These are phyloP conservation scores for Coemansia biformis DNA, from an alignment of 192 early-diverging fungal species.

Conservation along the genomic window DNA sequence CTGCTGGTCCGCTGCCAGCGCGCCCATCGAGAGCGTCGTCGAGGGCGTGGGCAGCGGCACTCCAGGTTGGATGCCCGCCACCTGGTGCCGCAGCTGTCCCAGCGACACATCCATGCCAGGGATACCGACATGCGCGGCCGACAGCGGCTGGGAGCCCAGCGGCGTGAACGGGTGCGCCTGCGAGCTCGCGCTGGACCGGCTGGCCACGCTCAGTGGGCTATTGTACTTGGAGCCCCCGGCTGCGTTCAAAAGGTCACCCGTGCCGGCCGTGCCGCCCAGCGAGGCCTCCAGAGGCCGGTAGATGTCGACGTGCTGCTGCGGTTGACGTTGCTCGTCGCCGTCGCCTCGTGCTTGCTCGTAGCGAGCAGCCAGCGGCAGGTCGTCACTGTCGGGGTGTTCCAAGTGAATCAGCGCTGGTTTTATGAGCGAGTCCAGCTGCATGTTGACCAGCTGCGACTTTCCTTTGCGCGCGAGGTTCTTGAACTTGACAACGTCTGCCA, in stretches of 20 bases:
- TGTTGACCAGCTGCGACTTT: slow-evolving; percentile 47
- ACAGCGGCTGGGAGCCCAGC: not conserved
- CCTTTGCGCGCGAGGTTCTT: slow-evolving; percentile 44
- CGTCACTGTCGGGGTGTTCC: slow-evolving; percentile 36
- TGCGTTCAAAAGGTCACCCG: not conserved
- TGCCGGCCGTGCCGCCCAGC: not conserved
- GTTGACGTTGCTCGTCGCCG: no score
- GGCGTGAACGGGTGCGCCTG: slow-evolving; percentile 7
- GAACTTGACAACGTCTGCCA: slow-evolving; percentile 38
- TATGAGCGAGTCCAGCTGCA: slow-evolving; percentile 48
- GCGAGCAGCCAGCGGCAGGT: slow-evolving; percentile 32
- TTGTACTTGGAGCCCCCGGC: not conserved
- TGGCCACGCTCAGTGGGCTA: slow-evolving; percentile 7
- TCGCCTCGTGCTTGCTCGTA: not conserved
- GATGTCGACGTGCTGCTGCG: no score
- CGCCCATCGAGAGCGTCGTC: not conserved
- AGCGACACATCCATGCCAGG: no score
- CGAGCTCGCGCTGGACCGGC: not conserved
- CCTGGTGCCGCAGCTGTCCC: no score
- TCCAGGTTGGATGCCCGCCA: no score
- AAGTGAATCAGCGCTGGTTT: slow-evolving; percentile 40
- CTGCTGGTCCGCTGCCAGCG: not conserved
- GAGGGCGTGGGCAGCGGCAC: no score
- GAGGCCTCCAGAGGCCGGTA: no score
- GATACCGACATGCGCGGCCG: no score